These are phyloP conservation scores for Apiotrichum laibachii DNA, from an alignment of 1,284 basidiomycete genomes.

Conservation along the genomic window DNA sequence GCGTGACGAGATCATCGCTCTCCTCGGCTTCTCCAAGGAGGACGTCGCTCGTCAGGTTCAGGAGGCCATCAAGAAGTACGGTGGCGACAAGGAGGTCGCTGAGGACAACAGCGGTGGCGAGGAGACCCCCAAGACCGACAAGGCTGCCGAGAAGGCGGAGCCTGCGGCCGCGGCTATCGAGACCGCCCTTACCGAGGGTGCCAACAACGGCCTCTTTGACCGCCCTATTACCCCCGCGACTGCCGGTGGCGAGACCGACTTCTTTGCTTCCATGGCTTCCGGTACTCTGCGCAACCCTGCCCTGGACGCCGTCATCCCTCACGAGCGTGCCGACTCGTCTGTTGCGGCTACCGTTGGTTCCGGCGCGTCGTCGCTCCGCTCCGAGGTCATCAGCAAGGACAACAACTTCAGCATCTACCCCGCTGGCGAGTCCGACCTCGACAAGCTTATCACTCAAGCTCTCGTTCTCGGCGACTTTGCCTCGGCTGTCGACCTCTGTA, in stretches of 20 bases:
- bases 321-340: slow-evolving; percentile 77
- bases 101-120: slow-evolving; percentile 39
- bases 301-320: slow-evolving; percentile 67
- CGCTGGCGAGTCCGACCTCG: slow-evolving; percentile 78
- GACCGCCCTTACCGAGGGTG: not conserved
- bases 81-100: slow-evolving; percentile 27
- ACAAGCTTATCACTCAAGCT: slow-evolving; percentile 85
- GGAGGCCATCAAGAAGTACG: slow-evolving; percentile 68
- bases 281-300: slow-evolving; percentile 58
- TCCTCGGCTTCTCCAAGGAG: slow-evolving; percentile 89
- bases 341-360: slow-evolving; percentile 88
- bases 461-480: slow-evolving; percentile 92
- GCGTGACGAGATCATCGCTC: slow-evolving; percentile 80
- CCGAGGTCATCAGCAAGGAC: slow-evolving; percentile 59
- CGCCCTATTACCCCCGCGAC: slow-evolving; percentile 51
- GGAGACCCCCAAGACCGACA: slow-evolving; percentile 69
- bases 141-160: slow-evolving; percentile 53
- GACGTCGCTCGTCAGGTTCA: slow-evolving; percentile 77
- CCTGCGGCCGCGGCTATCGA: slow-evolving; percentile 50
- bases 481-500: slow-evolving; percentile 85
- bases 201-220: slow-evolving; percentile 54
- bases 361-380: slow-evolving; percentile 76
- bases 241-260: slow-evolving; percentile 66
- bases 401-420: slow-evolving; percentile 93
- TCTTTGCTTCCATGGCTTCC: slow-evolving; percentile 76